A percentile compares a stretch with the other conserved stretches of the same genome.
Evolutionary conservation across 1,139 yeast species (phyloP).

Genomic region (Candida sp.): DNA sequence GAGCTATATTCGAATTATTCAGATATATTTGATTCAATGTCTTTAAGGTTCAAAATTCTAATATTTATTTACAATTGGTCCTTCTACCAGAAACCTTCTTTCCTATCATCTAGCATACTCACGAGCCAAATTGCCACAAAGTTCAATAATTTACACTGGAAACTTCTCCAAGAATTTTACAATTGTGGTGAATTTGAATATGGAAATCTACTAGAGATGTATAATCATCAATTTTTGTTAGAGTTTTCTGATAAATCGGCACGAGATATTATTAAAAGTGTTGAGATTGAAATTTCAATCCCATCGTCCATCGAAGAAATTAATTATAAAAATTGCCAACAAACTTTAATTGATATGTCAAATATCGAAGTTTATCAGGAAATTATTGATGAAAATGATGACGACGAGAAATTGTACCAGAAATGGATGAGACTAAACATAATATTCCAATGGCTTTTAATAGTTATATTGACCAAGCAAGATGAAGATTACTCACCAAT

Average conservation of each 20-base stretch:
- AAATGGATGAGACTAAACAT: constrained; percentile 21
- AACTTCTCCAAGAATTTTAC: background rate
- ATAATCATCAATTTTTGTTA: background rate
- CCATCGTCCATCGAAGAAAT: background rate
- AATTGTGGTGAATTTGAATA: constrained; percentile 4
- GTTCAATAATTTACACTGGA: background rate
- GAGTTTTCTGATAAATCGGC: background rate
- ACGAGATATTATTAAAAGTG: background rate
- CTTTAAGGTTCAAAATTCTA: constrained; percentile 21
- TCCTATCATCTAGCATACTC: background rate
- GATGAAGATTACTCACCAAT: background rate
- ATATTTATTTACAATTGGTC: constrained; percentile 19
- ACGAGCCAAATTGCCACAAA: background rate
- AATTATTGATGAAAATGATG: constrained; percentile 19
- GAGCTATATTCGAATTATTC: constrained; percentile 7
- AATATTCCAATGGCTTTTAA: constrained; percentile 18
- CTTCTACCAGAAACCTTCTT: constrained; percentile 9
- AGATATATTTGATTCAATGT: constrained; percentile 28
- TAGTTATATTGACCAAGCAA: constrained; percentile 4
- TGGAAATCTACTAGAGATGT: background rate
- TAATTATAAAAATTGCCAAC: background rate
- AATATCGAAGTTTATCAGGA: constrained; percentile 13
- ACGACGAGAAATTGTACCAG: constrained; percentile 14
- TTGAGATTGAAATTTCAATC: background rate
- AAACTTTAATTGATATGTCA: constrained; percentile 9